These are phyloP conservation scores for Scheffersomyces quercinus DNA, from an alignment of 1,139 yeast species.

Conservation along the genomic window DNA sequence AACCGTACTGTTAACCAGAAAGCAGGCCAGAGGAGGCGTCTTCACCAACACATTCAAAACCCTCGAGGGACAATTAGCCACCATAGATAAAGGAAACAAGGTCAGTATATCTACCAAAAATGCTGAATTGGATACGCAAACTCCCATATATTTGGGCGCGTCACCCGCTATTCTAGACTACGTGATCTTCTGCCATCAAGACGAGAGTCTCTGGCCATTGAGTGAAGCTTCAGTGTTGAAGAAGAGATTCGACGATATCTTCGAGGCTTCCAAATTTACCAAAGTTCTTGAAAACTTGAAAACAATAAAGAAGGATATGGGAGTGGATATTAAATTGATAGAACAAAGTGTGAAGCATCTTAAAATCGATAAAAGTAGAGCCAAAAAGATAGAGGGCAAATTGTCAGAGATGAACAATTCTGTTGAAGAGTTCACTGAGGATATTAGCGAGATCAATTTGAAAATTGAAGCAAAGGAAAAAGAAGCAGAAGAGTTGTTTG, in stretches of 20 bases:
- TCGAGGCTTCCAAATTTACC: slow-evolving; percentile 91
- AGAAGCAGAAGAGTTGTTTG: slow-evolving; percentile 66
- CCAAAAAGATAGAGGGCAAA: slow-evolving; percentile 55
- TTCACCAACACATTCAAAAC: slow-evolving; percentile 76
- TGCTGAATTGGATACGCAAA: slow-evolving; percentile 78
- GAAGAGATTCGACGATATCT: slow-evolving; percentile 93
- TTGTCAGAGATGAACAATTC: slow-evolving; percentile 45
- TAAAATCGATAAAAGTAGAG: slow-evolving; percentile 71
- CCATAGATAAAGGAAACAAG: slow-evolving; percentile 64
- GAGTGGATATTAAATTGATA: slow-evolving; percentile 69
- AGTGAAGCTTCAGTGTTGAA: slow-evolving; percentile 88
- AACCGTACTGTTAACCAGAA: slow-evolving; percentile 70
- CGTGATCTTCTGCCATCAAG: slow-evolving; percentile 97
- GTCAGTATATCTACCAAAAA: slow-evolving; percentile 79
- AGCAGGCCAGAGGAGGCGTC: slow-evolving; percentile 39
- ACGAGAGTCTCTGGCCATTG: slow-evolving; percentile 95
- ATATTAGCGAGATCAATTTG: slow-evolving; percentile 47
- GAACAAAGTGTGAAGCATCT: slow-evolving; percentile 79
- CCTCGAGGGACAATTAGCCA: slow-evolving; percentile 81
- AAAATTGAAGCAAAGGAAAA: slow-evolving; percentile 55
- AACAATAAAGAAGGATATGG: slow-evolving; percentile 72
- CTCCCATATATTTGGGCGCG: slow-evolving; percentile 84
- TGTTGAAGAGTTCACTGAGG: slow-evolving; percentile 46
- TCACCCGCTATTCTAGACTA: slow-evolving; percentile 85
- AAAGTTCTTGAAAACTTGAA: slow-evolving; percentile 85